Percentiles rank a stretch among this genome's conserved stretches.
phyloP scores from a whole-genome alignment of 805 yeast species.

The Saturnispora quitensis region DNA sequence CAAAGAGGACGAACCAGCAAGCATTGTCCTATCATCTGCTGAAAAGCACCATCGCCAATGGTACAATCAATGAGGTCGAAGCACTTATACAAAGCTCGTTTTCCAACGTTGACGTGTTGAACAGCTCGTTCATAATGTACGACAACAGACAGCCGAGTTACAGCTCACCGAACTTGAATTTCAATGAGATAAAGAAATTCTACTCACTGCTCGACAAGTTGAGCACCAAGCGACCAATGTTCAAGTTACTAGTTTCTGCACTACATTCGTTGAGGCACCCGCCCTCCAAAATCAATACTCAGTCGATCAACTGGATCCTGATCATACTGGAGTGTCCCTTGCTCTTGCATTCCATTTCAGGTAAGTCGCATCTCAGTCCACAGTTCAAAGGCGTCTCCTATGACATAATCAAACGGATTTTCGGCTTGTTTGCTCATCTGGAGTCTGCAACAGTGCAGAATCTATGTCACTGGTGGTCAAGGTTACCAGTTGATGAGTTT shows the following conservation, averaged over 20 bases:
- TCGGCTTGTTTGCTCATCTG: slow-evolving; percentile 57
- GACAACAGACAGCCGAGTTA: slow-evolving; percentile 17
- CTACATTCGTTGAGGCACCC: slow-evolving; percentile 46
- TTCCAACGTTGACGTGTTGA: slow-evolving; percentile 37
- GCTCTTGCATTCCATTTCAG: slow-evolving; percentile 37
- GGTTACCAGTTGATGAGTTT: slow-evolving; percentile 36
- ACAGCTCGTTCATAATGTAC: slow-evolving; percentile 43
- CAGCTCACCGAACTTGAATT: slow-evolving; percentile 44
- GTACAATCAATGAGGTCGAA: slow-evolving; percentile 40
- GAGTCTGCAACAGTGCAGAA: slow-evolving; percentile 32
- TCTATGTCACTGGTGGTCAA: slow-evolving; percentile 46
- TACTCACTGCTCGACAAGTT: slow-evolving; percentile 39
- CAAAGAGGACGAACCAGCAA: background rate
- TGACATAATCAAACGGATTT: slow-evolving; percentile 56
- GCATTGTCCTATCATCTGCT: background rate
- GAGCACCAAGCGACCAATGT: slow-evolving; percentile 56
- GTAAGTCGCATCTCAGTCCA: slow-evolving; percentile 22
- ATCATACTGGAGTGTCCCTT: slow-evolving; percentile 64
- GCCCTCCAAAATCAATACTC: slow-evolving; percentile 31
- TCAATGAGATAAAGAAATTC: slow-evolving; percentile 35
- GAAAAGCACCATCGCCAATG: background rate
- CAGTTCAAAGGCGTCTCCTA: slow-evolving; percentile 52
- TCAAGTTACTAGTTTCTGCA: slow-evolving; percentile 43
- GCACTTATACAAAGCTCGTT: slow-evolving; percentile 39
- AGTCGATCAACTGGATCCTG: slow-evolving; percentile 48